Conservation (phyloP, 176 grass and related monocot genomes). For the Pontederia crassipes region DNA sequence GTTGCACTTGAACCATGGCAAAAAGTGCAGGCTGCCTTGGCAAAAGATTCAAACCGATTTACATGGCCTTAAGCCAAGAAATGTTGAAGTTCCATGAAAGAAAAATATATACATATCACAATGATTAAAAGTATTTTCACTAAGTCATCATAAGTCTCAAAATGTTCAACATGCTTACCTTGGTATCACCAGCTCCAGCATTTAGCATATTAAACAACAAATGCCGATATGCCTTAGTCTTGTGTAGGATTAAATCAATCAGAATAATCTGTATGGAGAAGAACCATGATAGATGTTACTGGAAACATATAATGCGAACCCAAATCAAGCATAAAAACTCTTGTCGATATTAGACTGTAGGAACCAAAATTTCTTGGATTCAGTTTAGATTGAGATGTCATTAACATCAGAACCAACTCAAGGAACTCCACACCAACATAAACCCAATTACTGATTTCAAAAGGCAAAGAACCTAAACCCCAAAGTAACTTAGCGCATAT, state of each 20-base stretch:
- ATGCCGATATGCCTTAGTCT: constrained; percentile 79
- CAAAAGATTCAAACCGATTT: too few species aligned
- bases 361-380: background rate
- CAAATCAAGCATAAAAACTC: constrained; percentile 3
- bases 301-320: background rate
- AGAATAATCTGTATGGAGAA: constrained; percentile 60
- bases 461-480: too few species aligned
- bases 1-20: too few species aligned
- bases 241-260: constrained; percentile 91
- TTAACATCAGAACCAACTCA: too few species aligned
- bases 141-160: background rate
- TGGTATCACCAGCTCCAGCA: constrained; percentile 43
- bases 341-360: background rate
- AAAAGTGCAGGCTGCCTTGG: too few species aligned
- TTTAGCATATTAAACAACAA: constrained; percentile 71
- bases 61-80: too few species aligned
- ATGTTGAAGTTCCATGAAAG: background rate
- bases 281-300: background rate
- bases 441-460: too few species aligned
- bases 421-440: too few species aligned
- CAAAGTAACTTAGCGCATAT: too few species aligned
- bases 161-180: constrained; percentile 20
- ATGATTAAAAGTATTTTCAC: background rate
- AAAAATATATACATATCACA: too few species aligned
- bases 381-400: background rate